Evolutionary conservation across 116 monocot species (phyloP).

Genomic region (Trichopus zeylanicus): DNA sequence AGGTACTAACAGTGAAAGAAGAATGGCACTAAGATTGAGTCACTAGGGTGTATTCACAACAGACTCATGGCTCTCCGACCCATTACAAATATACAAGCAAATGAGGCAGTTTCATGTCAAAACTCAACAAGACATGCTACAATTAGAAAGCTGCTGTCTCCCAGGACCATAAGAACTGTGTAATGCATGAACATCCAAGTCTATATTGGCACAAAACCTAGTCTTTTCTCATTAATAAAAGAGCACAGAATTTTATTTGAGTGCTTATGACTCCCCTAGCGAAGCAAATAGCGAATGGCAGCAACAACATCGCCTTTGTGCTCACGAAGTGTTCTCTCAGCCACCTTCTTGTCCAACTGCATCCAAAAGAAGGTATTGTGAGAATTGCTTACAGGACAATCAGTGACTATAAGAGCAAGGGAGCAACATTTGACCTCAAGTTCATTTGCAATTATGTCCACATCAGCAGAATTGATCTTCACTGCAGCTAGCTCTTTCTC

Average conservation of each 20-base stretch:
- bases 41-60: neutral
- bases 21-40: neutral
- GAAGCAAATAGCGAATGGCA: conserved; percentile 53
- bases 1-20: too few species aligned
- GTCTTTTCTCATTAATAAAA: neutral
- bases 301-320: conserved; percentile 87
- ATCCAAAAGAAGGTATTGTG: neutral
- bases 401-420: neutral
- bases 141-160: neutral
- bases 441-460: conserved; percentile 83
- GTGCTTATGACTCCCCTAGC: conserved; percentile 4
- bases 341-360: conserved; percentile 89
- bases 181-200: neutral
- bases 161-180: neutral
- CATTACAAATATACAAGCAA: too few species aligned
- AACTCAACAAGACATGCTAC: neutral
- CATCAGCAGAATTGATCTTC: conserved; percentile 65
- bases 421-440: conserved; percentile 52
- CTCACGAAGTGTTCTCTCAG: conserved; percentile 79
- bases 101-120: too few species aligned
- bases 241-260: neutral
- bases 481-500: conserved; percentile 94
- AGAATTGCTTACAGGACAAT: neutral
- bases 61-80: too few species aligned
- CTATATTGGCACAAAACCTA: neutral